phyloP scores from a whole-genome alignment of 139 green algal genomes.

The Chlorokybus atmophyticus region DNA sequence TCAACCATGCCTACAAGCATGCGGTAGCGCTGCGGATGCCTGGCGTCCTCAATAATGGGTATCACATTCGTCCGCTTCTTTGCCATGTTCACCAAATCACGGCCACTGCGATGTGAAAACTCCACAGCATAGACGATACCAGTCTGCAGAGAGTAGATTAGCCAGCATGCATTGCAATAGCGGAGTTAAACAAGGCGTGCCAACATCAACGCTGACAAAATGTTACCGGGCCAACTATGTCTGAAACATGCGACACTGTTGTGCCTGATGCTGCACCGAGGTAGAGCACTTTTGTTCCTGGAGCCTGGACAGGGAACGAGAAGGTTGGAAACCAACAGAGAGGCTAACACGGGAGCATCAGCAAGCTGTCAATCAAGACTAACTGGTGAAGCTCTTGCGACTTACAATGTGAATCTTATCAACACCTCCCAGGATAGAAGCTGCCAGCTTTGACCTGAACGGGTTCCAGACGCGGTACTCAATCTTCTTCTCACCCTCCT shows the following conservation, averaged over 20 bases:
- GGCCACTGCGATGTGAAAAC: conserved; percentile 89
- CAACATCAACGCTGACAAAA: too few species aligned
- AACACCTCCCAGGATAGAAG: conserved; percentile 88
- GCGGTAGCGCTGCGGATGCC: conserved; percentile 94
- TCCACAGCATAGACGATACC: conserved; percentile 96
- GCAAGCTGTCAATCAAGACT: too few species aligned
- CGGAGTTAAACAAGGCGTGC: too few species aligned
- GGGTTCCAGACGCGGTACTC: conserved; percentile 99
- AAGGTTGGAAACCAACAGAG: too few species aligned
- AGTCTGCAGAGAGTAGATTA: conserved; percentile 19
- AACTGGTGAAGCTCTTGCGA: conserved; percentile 32
- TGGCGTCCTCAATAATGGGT: conserved; percentile 98
- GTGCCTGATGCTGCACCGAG: conserved; percentile 85
- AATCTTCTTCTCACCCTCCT: conserved; percentile 62
- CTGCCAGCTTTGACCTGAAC: conserved; percentile 96
- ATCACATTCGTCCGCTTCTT: conserved; percentile 99
- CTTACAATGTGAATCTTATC: conserved; percentile 98
- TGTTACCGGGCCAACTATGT: conserved; percentile 70
- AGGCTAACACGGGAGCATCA: too few species aligned
- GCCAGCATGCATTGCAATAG: too few species aligned
- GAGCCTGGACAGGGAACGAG: too few species aligned
- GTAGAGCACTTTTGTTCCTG: conserved; percentile 73
- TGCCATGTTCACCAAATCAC: conserved; percentile 99
- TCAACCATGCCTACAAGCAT: conserved; percentile 99
- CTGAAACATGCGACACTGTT: conserved; percentile 81